Percentiles rank a stretch among this genome's conserved stretches.
These are phyloP conservation scores for Geosmithia putterillii DNA, from an alignment of 2,329 filamentous ascomycete species.

Conservation along the genomic window DNA sequence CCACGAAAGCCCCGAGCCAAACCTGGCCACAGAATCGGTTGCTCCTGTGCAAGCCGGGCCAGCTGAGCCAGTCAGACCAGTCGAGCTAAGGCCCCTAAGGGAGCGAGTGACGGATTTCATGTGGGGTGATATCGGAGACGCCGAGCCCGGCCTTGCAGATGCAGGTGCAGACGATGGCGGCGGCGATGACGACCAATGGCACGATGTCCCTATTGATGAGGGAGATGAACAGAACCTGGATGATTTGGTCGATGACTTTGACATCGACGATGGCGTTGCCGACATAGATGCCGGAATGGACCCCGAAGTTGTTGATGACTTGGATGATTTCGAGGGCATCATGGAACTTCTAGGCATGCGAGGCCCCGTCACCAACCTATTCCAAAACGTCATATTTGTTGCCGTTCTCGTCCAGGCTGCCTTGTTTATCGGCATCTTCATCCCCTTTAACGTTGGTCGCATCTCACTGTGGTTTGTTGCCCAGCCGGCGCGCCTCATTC, in stretches of 20 bases:
- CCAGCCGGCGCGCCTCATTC: conserved; percentile 66
- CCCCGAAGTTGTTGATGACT: conserved; percentile 65
- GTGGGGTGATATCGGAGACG: conserved; percentile 45
- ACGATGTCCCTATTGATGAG: conserved; percentile 30
- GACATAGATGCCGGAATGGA: conserved; percentile 45
- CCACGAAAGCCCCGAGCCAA: too few relatives aligned
- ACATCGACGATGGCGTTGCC: conserved; percentile 10
- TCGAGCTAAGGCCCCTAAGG: background rate
- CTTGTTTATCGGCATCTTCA: conserved; percentile 72
- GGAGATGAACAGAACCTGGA: conserved; percentile 16
- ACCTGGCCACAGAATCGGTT: background rate
- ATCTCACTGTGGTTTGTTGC: conserved; percentile 68
- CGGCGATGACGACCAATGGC: conserved; percentile 21
- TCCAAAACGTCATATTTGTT: conserved; percentile 88
- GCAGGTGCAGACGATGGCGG: conserved; percentile 27
- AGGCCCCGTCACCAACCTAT: conserved; percentile 74
- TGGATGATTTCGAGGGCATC: conserved; percentile 90
- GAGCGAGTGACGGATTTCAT: conserved; percentile 42
- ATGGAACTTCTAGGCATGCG: conserved; percentile 96
- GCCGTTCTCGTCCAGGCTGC: conserved; percentile 80
- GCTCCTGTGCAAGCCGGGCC: too few relatives aligned
- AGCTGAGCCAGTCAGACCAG: too few relatives aligned
- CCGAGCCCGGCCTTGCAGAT: conserved; percentile 20
- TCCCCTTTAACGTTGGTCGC: conserved; percentile 88
- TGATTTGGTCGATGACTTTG: conserved; percentile 43